A percentile compares a stretch with the other conserved stretches of the same genome.
These are phyloP conservation scores for Mesostigma viride DNA, from an alignment of 139 green algal genomes.

Conservation along the genomic window DNA sequence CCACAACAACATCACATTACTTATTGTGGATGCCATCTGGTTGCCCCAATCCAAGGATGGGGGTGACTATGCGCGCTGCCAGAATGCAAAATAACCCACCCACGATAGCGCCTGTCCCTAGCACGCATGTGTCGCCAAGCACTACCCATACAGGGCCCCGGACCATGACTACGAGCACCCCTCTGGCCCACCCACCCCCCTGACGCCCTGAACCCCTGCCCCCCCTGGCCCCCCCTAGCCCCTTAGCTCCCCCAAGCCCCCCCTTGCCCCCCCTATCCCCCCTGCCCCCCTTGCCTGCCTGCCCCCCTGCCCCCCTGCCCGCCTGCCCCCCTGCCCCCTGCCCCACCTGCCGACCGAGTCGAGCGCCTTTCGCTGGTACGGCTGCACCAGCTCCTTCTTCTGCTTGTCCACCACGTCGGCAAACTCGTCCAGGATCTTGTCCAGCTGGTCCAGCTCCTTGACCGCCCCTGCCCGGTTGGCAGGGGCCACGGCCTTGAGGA, in stretches of 20 bases:
- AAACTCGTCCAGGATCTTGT: conserved; percentile 54
- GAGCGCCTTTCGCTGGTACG: conserved; percentile 68
- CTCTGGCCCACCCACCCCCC: background rate
- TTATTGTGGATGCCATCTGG: no score
- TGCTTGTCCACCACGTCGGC: conserved; percentile 49
- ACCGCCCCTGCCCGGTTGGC: conserved; percentile 25
- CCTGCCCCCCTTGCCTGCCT: no score
- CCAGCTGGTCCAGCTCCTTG: conserved; percentile 36
- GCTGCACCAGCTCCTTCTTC: conserved; percentile 65
- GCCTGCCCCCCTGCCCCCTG: no score
- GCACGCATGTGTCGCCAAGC: background rate
- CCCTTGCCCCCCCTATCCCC: no score
- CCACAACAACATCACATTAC: no score
- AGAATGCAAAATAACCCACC: background rate
- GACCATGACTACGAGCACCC: background rate
- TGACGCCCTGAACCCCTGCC: background rate
- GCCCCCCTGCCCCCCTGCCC: no score
- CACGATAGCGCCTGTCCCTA: background rate
- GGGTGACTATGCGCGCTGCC: no score
- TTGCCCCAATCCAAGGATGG: no score
- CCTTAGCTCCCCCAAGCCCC: conserved; percentile 17
- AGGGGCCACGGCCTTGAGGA: conserved; percentile 22
- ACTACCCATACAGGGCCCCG: background rate
- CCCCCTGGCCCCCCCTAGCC: background rate
- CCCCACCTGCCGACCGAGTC: conserved; percentile 58